These are phyloP conservation scores for Neofusicoccum laricinum DNA, from an alignment of 2,329 filamentous ascomycete genomes.

Conservation along the genomic window DNA sequence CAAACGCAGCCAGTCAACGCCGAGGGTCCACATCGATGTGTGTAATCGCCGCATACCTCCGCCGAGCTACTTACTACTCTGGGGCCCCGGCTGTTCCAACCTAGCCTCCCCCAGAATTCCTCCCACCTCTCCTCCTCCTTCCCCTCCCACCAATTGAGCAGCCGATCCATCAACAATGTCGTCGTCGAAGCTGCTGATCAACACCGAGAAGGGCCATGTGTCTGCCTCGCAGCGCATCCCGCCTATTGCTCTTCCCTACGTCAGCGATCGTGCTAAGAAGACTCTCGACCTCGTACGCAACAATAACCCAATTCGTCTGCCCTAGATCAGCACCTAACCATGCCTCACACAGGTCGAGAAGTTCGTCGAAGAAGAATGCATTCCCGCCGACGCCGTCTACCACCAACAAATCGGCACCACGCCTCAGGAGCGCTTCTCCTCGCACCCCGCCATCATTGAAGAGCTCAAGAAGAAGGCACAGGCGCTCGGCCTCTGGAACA, in stretches of 20 bases:
- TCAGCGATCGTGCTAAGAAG: constrained; percentile 82
- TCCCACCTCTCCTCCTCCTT: background rate
- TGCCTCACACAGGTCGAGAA: constrained; percentile 65
- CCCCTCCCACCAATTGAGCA: background rate
- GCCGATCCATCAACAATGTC: constrained; percentile 6
- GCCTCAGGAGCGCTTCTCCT: constrained; percentile 68
- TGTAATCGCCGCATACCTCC: constrained; percentile 8
- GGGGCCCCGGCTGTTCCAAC: constrained; percentile 7
- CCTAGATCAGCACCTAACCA: constrained; percentile 42
- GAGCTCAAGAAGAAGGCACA: constrained; percentile 82
- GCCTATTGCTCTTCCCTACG: constrained; percentile 58
- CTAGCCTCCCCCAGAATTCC: background rate
- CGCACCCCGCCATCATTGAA: constrained; percentile 78
- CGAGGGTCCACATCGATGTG: constrained; percentile 5
- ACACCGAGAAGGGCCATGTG: constrained; percentile 35
- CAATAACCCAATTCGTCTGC: background rate
- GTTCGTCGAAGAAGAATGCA: constrained; percentile 92
- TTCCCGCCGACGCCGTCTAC: constrained; percentile 72
- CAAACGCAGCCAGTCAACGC: background rate
- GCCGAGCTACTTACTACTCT: constrained; percentile 10
- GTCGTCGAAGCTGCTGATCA: constrained; percentile 28
- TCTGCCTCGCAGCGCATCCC: constrained; percentile 57
- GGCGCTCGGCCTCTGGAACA: constrained; percentile 90
- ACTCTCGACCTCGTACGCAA: constrained; percentile 69
- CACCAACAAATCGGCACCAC: constrained; percentile 76